phyloP scores from a whole-genome alignment of 1,284 basidiomycete species.

The Trichosporon coremiiforme region DNA sequence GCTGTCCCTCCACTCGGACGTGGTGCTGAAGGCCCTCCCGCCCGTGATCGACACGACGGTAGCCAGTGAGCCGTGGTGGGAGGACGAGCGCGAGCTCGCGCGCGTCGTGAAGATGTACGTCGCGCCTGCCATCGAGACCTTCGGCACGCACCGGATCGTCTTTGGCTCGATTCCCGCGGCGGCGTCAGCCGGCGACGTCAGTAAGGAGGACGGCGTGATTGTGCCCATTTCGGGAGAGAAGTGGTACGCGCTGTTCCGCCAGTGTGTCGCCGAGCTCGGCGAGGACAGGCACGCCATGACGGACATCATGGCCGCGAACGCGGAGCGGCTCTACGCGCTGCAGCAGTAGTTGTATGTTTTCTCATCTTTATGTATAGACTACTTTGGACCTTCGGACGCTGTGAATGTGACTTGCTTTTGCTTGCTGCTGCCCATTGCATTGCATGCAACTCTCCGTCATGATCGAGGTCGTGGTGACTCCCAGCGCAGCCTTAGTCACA shows the following conservation, averaged over 20 bases:
- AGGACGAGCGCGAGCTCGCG: conserved; percentile 76
- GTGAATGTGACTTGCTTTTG: not conserved
- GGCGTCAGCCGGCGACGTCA: conserved; percentile 26
- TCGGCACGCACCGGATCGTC: conserved; percentile 64
- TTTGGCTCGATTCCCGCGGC: conserved; percentile 62
- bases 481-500: not conserved
- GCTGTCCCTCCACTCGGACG: conserved; percentile 72
- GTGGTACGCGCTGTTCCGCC: conserved; percentile 80
- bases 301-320: conserved; percentile 47
- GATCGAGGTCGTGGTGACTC: too few species aligned
- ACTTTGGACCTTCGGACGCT: not conserved
- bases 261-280: conserved; percentile 77
- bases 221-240: conserved; percentile 61
- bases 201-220: conserved; percentile 33
- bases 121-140: conserved; percentile 64
- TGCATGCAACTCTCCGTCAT: too few species aligned
- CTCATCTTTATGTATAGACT: conserved; percentile 10
- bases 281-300: conserved; percentile 71
- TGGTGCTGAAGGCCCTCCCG: conserved; percentile 76
- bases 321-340: conserved; percentile 21
- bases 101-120: conserved; percentile 76
- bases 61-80: conserved; percentile 55
- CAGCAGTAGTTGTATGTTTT: not conserved
- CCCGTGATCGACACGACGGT: conserved; percentile 65
- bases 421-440: too few species aligned